Conservation (phyloP, 2,329 filamentous ascomycete species). For the Diplodia corticola region DNA sequence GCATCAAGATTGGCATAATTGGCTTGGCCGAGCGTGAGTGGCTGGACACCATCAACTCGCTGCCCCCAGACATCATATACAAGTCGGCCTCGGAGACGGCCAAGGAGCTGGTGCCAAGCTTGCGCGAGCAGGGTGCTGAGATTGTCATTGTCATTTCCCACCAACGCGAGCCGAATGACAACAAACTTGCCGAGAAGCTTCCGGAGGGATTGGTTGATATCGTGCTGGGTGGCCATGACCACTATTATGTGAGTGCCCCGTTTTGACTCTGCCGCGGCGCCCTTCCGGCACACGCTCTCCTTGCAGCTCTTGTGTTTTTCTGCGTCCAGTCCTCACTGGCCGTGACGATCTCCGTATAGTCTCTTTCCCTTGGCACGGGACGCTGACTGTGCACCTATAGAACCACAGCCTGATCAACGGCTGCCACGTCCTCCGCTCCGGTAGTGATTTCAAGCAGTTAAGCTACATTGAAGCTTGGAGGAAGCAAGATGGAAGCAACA, state of each 20-base stretch:
- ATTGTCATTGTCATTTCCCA: constrained; percentile 82
- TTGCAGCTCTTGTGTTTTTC: not conserved
- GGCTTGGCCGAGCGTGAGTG: constrained; percentile 86
- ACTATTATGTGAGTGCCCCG: constrained; percentile 63
- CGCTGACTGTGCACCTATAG: not conserved
- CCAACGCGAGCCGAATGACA: constrained; percentile 85
- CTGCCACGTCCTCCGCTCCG: constrained; percentile 81
- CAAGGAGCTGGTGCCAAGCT: constrained; percentile 68
- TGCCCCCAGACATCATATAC: constrained; percentile 81
- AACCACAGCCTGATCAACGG: constrained; percentile 71
- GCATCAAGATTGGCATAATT: constrained; percentile 81
- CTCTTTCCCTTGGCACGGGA: no score
- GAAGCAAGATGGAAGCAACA: constrained; percentile 48
- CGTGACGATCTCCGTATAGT: not conserved
- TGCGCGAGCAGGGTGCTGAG: constrained; percentile 77
- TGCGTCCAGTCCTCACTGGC: not conserved
- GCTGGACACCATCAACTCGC: constrained; percentile 82
- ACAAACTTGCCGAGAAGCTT: constrained; percentile 74
- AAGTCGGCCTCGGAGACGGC: constrained; percentile 75
- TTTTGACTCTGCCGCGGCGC: not conserved
- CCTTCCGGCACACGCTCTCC: not conserved
- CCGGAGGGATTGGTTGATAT: constrained; percentile 76
- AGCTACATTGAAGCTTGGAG: constrained; percentile 80
- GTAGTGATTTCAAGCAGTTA: constrained; percentile 88
- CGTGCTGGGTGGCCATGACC: constrained; percentile 85